phyloP scores from a whole-genome alignment of 495 filamentous ascomycete species.

The Tricharina praecox region DNA sequence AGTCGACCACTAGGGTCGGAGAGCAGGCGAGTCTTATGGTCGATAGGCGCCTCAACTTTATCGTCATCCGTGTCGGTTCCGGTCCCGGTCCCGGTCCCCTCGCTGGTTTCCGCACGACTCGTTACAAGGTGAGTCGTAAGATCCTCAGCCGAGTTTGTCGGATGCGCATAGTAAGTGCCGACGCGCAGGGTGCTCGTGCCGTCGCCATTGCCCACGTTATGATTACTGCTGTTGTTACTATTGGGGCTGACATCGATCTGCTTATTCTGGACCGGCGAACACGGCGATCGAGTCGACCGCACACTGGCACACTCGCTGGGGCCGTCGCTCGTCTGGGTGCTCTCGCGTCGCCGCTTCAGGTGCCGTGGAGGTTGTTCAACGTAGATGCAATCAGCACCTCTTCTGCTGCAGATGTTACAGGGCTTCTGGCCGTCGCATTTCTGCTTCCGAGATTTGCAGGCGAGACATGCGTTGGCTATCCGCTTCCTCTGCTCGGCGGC shows the following conservation, averaged over 20 bases:
- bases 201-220: neutral
- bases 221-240: neutral
- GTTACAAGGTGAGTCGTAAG: neutral
- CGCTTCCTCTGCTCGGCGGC: constrained; percentile 3
- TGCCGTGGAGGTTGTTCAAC: constrained; percentile 1
- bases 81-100: neutral
- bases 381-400: constrained; percentile 3
- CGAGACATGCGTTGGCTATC: constrained; percentile 9
- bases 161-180: neutral
- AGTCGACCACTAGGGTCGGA: constrained; percentile 3
- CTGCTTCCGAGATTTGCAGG: constrained; percentile 7
- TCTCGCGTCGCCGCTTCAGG: neutral
- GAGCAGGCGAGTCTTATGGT: constrained; percentile 4
- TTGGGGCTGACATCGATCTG: no score
- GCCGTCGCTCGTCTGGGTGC: neutral
- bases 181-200: neutral
- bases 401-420: constrained; percentile 5
- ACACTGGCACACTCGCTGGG: neutral
- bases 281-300: neutral
- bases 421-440: constrained; percentile 6
- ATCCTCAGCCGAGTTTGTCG: neutral
- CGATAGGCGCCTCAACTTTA: constrained; percentile 2
- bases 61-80: neutral
- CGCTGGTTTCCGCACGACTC: neutral
- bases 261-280: neutral